These are phyloP conservation scores for Fibroporia radiculosa DNA, from an alignment of 768 basidiomycete species.

Conservation along the genomic window DNA sequence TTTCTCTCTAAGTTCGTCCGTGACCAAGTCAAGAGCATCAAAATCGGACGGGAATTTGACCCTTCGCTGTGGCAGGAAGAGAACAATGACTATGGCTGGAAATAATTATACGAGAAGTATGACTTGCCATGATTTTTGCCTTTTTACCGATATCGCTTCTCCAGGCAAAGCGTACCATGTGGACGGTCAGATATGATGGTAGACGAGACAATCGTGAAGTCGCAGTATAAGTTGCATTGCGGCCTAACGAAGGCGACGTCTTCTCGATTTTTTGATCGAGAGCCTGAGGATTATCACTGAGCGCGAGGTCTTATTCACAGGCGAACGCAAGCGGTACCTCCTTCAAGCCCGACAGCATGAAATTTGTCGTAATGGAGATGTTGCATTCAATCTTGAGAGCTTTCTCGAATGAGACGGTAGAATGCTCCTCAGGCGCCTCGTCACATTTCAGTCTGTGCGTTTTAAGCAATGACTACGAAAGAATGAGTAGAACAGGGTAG, in stretches of 20 bases:
- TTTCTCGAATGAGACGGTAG: conserved; percentile 55
- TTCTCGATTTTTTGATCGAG: conserved; percentile 87
- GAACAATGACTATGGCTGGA: background rate
- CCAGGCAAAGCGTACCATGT: conserved; percentile 98
- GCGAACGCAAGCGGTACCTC: conserved; percentile 40
- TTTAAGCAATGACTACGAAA: background rate
- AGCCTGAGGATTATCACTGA: conserved; percentile 38
- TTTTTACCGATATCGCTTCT: conserved; percentile 84
- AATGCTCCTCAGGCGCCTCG: conserved; percentile 74
- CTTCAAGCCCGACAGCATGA: conserved; percentile 78
- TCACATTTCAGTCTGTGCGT: conserved; percentile 72
- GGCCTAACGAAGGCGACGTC: conserved; percentile 66
- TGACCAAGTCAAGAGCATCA: conserved; percentile 76
- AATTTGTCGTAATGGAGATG: conserved; percentile 81
- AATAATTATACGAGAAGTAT: background rate
- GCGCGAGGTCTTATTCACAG: background rate
- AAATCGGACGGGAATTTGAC: conserved; percentile 91
- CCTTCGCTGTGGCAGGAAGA: conserved; percentile 46
- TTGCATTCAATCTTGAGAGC: conserved; percentile 91
- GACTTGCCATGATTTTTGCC: conserved; percentile 87
- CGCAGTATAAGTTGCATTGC: conserved; percentile 77
- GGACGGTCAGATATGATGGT: conserved; percentile 79
- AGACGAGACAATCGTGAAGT: conserved; percentile 76
- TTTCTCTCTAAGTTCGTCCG: conserved; percentile 70
- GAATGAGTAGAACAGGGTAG: background rate